Conservation (phyloP, 2,329 filamentous ascomycete genomes). For the Arthrobotrys iridis region DNA sequence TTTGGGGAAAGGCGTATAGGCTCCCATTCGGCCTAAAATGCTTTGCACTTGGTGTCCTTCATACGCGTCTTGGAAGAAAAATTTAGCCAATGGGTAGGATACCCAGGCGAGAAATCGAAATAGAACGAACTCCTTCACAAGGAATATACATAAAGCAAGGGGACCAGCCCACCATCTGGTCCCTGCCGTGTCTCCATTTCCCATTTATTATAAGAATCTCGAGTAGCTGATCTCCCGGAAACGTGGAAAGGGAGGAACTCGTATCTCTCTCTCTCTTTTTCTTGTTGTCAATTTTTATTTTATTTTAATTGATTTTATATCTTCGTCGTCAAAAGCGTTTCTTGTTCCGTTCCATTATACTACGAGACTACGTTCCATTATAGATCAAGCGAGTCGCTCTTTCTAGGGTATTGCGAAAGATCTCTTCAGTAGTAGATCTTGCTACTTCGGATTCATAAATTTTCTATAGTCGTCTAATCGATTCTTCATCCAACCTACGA, state of each 20-base stretch:
- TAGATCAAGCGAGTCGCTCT: neutral
- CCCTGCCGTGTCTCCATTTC: slow-evolving; percentile 19
- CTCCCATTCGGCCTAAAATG: slow-evolving; percentile 47
- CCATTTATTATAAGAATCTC: slow-evolving; percentile 30
- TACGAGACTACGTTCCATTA: neutral
- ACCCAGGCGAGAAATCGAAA: slow-evolving; percentile 33
- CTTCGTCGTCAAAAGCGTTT: neutral
- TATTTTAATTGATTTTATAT: too few species aligned
- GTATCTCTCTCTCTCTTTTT: slow-evolving; percentile 3
- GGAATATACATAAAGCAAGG: slow-evolving; percentile 42
- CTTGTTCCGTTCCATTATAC: slow-evolving; percentile 5
- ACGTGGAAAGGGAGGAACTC: slow-evolving; percentile 35
- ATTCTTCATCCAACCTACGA: neutral
- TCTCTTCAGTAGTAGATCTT: neutral
- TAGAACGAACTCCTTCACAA: neutral
- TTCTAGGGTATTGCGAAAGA: slow-evolving; percentile 7
- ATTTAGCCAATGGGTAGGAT: slow-evolving; percentile 28
- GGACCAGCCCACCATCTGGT: slow-evolving; percentile 23
- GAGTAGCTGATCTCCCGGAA: slow-evolving; percentile 41
- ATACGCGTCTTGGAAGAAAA: slow-evolving; percentile 13
- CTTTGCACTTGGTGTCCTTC: slow-evolving; percentile 10
- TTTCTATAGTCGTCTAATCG: neutral
- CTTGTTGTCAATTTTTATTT: neutral
- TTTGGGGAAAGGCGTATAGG: neutral
- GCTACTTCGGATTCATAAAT: neutral